Conservation (phyloP, 768 basidiomycete genomes). For the Strobilomyces echinocephalus region DNA sequence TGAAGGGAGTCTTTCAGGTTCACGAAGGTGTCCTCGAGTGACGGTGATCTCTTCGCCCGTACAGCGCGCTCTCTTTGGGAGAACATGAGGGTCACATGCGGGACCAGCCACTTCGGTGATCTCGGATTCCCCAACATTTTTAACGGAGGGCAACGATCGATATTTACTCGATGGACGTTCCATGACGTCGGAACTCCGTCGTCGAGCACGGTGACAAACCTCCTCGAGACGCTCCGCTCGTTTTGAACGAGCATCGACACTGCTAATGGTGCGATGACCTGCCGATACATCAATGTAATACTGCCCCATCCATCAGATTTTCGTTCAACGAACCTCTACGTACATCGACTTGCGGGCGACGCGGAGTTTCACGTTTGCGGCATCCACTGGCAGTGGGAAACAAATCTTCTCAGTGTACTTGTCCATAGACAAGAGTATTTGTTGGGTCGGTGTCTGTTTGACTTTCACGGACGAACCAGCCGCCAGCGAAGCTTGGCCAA, state of each 20-base stretch:
- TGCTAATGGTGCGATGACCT: constrained; percentile 21
- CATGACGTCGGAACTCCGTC: constrained; percentile 18
- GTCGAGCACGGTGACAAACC: constrained; percentile 27
- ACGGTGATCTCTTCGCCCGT: background rate
- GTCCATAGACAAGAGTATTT: constrained; percentile 9
- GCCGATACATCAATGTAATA: background rate
- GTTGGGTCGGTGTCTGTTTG: constrained; percentile 1
- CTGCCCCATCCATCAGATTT: background rate
- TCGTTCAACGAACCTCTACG: constrained; percentile 31
- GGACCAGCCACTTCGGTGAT: constrained; percentile 28
- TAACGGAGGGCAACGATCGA: constrained; percentile 33
- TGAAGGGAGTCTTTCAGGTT: constrained; percentile 32
- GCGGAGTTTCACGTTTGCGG: constrained; percentile 34
- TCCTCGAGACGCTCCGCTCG: constrained; percentile 17
- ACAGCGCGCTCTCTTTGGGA: constrained; percentile 29
- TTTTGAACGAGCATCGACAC: constrained; percentile 14
- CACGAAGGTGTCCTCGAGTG: constrained; percentile 23
- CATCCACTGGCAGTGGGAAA: constrained; percentile 44
- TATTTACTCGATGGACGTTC: constrained; percentile 39
- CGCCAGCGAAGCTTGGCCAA: constrained; percentile 12
- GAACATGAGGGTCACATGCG: constrained; percentile 30
- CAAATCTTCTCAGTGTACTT: constrained; percentile 24
- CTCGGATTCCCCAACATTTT: constrained; percentile 12
- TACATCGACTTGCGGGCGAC: constrained; percentile 54
- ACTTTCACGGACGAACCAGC: constrained; percentile 19